Conservation (phyloP, 306 rosid species). For the Erythrophleum fordii region DNA sequence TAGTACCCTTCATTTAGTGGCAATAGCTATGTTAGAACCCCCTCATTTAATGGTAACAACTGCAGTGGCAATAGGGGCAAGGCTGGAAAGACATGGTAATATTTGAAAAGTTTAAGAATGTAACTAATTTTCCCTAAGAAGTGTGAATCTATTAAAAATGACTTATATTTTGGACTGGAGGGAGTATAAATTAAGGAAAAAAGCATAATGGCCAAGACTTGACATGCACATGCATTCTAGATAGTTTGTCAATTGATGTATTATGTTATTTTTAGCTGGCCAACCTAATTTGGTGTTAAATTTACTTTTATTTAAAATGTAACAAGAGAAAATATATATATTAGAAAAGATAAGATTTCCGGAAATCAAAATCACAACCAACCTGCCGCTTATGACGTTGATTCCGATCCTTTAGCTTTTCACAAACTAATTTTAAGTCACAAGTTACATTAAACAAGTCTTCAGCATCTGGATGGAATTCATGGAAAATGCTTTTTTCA, state of each 20-base stretch:
- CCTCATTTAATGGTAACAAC: too few species aligned
- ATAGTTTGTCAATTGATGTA: not conserved
- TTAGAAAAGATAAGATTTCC: not conserved
- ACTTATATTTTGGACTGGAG: too few species aligned
- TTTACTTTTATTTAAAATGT: not conserved
- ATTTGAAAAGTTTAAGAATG: too few species aligned
- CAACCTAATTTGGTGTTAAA: not conserved
- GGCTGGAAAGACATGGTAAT: too few species aligned
- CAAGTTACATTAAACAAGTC: constrained; percentile 96
- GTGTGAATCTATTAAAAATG: too few species aligned
- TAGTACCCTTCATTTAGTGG: too few species aligned
- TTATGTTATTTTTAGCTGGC: not conserved
- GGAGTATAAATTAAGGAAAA: too few species aligned
- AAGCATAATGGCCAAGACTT: not conserved
- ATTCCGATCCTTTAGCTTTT: constrained; percentile 79
- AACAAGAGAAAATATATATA: not conserved
- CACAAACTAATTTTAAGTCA: constrained; percentile 96
- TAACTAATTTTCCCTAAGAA: too few species aligned
- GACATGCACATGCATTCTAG: not conserved
- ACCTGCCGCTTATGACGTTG: constrained; percentile 94
- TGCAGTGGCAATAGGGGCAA: too few species aligned
- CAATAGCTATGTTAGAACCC: too few species aligned
- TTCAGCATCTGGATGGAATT: constrained; percentile 98
- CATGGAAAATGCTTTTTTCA: constrained; percentile 91
- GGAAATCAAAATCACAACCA: constrained; percentile 24